Conservation (phyloP, 2,329 filamentous ascomycete genomes). For the Lecanoromycetidae sp. region DNA sequence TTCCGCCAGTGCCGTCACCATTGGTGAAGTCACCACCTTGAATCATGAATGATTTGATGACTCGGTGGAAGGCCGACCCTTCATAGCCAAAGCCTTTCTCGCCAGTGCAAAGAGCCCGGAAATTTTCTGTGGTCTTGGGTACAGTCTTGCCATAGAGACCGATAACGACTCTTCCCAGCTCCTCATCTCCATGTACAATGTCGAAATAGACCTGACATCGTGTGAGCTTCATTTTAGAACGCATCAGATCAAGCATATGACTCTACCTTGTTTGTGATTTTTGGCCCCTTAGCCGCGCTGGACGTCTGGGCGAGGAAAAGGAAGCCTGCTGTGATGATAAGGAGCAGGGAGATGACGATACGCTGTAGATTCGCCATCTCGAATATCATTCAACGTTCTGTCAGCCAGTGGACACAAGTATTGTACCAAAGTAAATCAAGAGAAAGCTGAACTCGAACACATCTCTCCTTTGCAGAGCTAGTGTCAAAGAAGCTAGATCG, state of each 20-base stretch:
- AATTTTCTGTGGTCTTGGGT: conserved; percentile 56
- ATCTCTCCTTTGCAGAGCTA: too few relatives aligned
- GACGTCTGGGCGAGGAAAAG: conserved; percentile 64
- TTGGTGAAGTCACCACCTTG: conserved; percentile 58
- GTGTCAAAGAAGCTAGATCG: too few relatives aligned
- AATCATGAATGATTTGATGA: conserved; percentile 61
- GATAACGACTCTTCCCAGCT: conserved; percentile 48
- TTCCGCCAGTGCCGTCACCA: conserved; percentile 66
- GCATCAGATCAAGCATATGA: background rate
- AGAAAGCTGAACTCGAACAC: too few relatives aligned
- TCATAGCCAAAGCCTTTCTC: conserved; percentile 58
- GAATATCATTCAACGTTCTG: conserved; percentile 20
- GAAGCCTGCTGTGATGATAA: conserved; percentile 64
- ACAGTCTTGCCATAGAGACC: conserved; percentile 57
- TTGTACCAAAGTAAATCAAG: too few relatives aligned
- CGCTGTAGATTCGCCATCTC: conserved; percentile 66
- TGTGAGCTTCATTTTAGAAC: conserved; percentile 1
- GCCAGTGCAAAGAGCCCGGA: conserved; percentile 52
- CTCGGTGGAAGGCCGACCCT: conserved; percentile 55
- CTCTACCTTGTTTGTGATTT: conserved; percentile 79
- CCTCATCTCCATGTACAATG: conserved; percentile 50
- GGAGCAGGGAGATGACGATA: conserved; percentile 57
- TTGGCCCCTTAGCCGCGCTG: conserved; percentile 71
- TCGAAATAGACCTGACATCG: conserved; percentile 49
- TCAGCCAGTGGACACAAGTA: too few relatives aligned